Conservation (phyloP, 192 early-diverging fungal species). For the Gamsiella multidivaricata region DNA sequence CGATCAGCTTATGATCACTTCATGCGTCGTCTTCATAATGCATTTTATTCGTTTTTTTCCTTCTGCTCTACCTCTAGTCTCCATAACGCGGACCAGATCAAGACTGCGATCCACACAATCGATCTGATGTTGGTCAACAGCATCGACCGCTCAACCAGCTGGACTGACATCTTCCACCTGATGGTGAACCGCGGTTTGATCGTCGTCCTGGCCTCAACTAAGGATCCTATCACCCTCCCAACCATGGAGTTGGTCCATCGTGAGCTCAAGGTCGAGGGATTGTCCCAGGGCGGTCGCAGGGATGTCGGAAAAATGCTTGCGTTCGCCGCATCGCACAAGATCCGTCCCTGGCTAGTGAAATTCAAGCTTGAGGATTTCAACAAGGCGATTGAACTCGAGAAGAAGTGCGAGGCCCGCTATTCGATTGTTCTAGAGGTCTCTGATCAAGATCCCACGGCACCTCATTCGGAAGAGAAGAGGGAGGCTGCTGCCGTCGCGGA, state of each 20-base stretch:
- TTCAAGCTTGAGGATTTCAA: slow-evolving; percentile 70
- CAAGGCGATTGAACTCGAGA: slow-evolving; percentile 68
- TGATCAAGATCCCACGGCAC: no score
- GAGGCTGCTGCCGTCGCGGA: no score
- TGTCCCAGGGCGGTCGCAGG: slow-evolving; percentile 70
- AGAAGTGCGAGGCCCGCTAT: slow-evolving; percentile 72
- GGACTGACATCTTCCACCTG: slow-evolving; percentile 57
- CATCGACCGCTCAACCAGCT: no score
- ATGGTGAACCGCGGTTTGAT: slow-evolving; percentile 70
- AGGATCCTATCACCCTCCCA: slow-evolving; percentile 60
- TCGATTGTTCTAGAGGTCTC: slow-evolving; percentile 78
- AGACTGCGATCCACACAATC: no score
- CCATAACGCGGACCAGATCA: no score
- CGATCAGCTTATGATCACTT: no score
- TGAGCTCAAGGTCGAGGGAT: slow-evolving; percentile 70
- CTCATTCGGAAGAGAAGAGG: no score
- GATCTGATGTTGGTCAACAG: no score
- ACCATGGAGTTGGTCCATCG: slow-evolving; percentile 51
- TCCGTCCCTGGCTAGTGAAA: slow-evolving; percentile 73
- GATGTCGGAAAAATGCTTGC: slow-evolving; percentile 73
- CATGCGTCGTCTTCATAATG: no score
- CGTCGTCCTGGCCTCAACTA: slow-evolving; percentile 74
- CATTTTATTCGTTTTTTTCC: no score
- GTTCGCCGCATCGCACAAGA: slow-evolving; percentile 70
- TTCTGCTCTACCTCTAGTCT: no score